These are phyloP conservation scores for Corymbia citriodora DNA, from an alignment of 441 rosid genomes.

Conservation along the genomic window DNA sequence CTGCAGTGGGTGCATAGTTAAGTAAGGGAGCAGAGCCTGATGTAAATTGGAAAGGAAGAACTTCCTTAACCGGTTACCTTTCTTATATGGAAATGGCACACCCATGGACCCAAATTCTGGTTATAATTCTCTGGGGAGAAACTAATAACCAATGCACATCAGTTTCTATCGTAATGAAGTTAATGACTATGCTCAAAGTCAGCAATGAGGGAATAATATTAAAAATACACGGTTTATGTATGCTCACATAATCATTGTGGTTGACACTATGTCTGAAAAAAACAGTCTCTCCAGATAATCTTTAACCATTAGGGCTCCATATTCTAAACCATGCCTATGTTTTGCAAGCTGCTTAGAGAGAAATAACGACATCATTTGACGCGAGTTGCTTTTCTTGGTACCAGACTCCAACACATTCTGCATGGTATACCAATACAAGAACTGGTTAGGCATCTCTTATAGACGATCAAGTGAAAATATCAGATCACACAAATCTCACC, in stretches of 20 bases:
- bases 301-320: slow-evolving; percentile 77
- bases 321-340: slow-evolving; percentile 80
- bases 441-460: neutral
- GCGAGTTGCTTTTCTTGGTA: slow-evolving; percentile 46
- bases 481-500: neutral
- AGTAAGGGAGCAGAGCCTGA: slow-evolving; percentile 14
- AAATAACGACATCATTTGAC: slow-evolving; percentile 64
- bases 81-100: slow-evolving; percentile 75
- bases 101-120: slow-evolving; percentile 62
- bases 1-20: slow-evolving; percentile 27
- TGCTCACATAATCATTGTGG: slow-evolving; percentile 74
- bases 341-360: slow-evolving; percentile 73
- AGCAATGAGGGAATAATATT: neutral
- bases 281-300: slow-evolving; percentile 65
- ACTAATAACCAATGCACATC: slow-evolving; percentile 36
- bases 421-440: neutral
- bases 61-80: slow-evolving; percentile 37
- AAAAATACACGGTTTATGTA: neutral
- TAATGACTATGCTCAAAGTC: neutral
- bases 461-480: neutral
- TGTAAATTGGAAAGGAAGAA: neutral
- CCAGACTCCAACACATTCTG: slow-evolving; percentile 95
- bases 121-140: slow-evolving; percentile 42
- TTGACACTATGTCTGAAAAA: slow-evolving; percentile 72
- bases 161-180: slow-evolving; percentile 3